Conservation (phyloP, 2,329 filamentous ascomycete genomes). For the Ceratocystis eucalypticola region DNA sequence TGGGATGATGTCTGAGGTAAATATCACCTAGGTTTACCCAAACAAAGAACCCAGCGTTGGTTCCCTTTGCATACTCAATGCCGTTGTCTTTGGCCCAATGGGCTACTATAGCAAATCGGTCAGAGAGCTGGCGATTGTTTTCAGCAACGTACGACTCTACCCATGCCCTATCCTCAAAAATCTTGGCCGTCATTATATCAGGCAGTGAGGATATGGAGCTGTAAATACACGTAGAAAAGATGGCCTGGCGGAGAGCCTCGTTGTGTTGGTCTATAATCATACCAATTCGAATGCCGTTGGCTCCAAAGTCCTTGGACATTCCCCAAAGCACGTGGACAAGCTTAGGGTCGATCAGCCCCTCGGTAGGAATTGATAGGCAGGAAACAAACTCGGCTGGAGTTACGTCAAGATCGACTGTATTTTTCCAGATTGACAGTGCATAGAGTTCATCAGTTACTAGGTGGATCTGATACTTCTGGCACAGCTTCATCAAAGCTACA, state of each 20-base stretch:
- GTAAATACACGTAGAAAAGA: constrained; percentile 30
- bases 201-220: constrained; percentile 34
- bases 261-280: constrained; percentile 37
- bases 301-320: constrained; percentile 40
- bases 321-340: constrained; percentile 40
- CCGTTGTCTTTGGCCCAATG: constrained; percentile 28
- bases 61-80: constrained; percentile 34
- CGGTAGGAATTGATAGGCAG: constrained; percentile 31
- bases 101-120: constrained; percentile 29
- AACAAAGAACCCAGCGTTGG: constrained; percentile 42
- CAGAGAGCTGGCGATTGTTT: constrained; percentile 31
- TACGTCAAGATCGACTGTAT: constrained; percentile 24
- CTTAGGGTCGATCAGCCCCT: constrained; percentile 33
- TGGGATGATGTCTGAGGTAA: constrained; percentile 22
- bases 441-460: constrained; percentile 40
- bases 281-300: constrained; percentile 42
- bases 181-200: constrained; percentile 29
- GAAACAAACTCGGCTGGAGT: constrained; percentile 32
- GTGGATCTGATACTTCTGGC: constrained; percentile 36
- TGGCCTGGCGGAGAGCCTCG: constrained; percentile 27
- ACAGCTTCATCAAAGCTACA: constrained; percentile 33
- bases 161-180: constrained; percentile 34
- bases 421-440: constrained; percentile 38
- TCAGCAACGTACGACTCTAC: constrained; percentile 32
- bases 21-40: constrained; percentile 36